Percentiles rank a stretch among this genome's conserved stretches.
Conservation (phyloP, 768 basidiomycete genomes). For the Psilocybe azurescens region DNA sequence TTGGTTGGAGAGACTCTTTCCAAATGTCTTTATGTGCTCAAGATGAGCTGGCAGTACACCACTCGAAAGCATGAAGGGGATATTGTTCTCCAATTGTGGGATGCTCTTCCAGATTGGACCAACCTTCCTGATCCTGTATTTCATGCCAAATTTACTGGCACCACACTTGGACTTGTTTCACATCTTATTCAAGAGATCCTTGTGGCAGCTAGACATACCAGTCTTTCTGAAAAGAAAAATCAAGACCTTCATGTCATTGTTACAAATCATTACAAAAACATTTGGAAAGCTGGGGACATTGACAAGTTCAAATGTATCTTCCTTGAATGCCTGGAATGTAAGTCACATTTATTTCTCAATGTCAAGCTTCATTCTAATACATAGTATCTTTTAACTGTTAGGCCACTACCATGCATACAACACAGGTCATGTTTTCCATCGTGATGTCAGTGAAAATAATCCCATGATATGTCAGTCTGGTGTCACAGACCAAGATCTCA, state of each 20-base stretch:
- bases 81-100: background rate
- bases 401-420: slow-evolving; percentile 30
- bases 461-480: slow-evolving; percentile 27
- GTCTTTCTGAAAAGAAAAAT: background rate
- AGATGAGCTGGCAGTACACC: background rate
- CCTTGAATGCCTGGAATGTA: slow-evolving; percentile 30
- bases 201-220: background rate
- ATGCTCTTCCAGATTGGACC: background rate
- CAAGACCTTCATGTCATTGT: background rate
- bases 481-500: background rate
- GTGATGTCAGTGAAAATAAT: slow-evolving; percentile 36
- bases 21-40: background rate
- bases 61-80: background rate
- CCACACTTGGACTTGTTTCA: background rate
- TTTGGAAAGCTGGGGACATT: slow-evolving; percentile 15
- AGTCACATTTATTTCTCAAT: background rate
- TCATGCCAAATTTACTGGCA: background rate
- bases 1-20: background rate
- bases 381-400: background rate
- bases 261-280: background rate
- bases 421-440: slow-evolving; percentile 31
- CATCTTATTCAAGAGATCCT: background rate
- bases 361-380: background rate
- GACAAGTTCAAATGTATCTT: slow-evolving; percentile 33
- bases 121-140: background rate